Percentiles rank a stretch among this genome's conserved stretches.
Conservation (phyloP, 73 alveolate species). For the Breviolum minutum region DNA sequence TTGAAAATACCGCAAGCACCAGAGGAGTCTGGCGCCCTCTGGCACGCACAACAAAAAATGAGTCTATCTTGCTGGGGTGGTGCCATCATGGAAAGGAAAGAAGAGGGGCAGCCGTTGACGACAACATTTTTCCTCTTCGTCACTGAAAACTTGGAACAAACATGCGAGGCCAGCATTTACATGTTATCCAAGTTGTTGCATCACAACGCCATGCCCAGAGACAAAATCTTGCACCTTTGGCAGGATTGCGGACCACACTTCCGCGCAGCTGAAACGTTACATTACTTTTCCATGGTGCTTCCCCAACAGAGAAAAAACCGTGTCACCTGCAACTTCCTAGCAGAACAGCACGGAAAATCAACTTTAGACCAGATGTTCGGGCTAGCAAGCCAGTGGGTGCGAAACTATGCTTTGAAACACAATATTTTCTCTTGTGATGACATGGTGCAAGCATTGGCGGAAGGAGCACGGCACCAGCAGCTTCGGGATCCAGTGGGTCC, state of each 20-base stretch:
- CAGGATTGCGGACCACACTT: neutral
- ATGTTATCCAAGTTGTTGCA: neutral
- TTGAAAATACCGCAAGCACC: neutral
- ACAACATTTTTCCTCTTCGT: neutral
- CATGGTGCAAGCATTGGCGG: neutral
- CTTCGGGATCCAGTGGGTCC: neutral
- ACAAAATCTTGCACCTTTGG: neutral
- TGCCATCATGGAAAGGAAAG: neutral
- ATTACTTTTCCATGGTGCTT: neutral
- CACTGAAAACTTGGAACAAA: neutral
- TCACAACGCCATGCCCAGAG: neutral
- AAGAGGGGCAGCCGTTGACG: neutral
- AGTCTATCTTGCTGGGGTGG: constrained; percentile 15
- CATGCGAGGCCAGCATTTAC: neutral
- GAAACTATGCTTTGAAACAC: neutral
- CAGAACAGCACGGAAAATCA: neutral
- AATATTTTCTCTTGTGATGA: neutral
- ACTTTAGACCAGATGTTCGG: neutral
- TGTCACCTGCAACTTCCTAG: neutral
- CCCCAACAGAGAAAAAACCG: neutral
- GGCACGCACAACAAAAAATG: neutral
- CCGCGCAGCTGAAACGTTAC: neutral
- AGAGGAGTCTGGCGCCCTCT: neutral
- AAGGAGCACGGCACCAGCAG: constrained; percentile 1
- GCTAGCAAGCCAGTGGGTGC: neutral